Evolutionary conservation across 306 rosid species (phyloP).

Genomic region (Glycine tomentella): DNA sequence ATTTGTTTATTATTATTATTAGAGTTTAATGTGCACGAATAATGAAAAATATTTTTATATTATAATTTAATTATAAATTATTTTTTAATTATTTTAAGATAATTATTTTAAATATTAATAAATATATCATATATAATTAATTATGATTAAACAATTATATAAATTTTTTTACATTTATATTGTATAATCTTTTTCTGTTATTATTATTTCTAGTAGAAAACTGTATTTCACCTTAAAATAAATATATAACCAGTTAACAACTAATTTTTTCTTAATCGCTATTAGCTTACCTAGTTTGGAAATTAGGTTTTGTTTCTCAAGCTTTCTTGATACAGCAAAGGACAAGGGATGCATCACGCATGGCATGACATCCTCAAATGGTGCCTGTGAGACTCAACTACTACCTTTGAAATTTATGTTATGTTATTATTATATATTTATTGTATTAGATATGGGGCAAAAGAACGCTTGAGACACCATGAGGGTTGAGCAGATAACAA

Average conservation of each 20-base stretch:
- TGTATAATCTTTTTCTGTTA: neutral
- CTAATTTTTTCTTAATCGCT: neutral
- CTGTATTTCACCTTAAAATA: conserved; percentile 20
- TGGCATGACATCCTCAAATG: conserved; percentile 33
- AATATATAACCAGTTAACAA: neutral
- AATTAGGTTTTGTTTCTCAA: neutral
- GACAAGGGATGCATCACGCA: neutral
- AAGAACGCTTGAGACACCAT: conserved; percentile 4
- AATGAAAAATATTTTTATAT: no score
- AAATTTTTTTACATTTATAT: no score
- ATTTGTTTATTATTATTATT: neutral
- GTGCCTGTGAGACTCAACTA: conserved; percentile 16
- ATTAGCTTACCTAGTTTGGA: conserved; percentile 26
- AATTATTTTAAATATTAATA: no score
- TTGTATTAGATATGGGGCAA: neutral
- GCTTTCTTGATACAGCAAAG: conserved; percentile 22
- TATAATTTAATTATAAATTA: no score
- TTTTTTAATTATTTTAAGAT: no score
- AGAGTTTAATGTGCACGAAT: no score
- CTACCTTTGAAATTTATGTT: neutral
- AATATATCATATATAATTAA: no score
- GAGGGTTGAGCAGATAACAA: neutral
- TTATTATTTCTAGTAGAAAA: neutral
- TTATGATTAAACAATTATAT: no score
- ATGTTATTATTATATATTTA: neutral